Conservation (phyloP, 345 rosid species). For the Brassica incana region DNA sequence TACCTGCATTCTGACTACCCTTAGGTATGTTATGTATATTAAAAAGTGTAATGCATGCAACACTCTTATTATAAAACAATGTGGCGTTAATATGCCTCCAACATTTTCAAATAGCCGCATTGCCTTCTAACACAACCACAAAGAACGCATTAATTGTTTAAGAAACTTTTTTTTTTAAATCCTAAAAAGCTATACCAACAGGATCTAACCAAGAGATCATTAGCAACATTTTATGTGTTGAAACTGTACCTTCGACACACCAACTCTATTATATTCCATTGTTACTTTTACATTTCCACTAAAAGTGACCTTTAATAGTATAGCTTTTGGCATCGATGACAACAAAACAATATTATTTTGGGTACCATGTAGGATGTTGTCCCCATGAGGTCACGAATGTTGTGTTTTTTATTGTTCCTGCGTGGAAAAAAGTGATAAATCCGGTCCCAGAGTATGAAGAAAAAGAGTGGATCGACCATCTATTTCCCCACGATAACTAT, state of each 20-base stretch:
- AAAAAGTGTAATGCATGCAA: neutral
- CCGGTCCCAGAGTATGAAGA: neutral
- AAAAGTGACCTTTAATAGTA: neutral
- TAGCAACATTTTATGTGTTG: neutral
- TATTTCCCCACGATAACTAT: too few relatives aligned
- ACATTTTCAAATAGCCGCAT: neutral
- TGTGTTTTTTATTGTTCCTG: constrained; percentile 22
- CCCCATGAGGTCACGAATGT: constrained; percentile 20
- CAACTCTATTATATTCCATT: neutral
- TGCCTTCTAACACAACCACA: neutral
- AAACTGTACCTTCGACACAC: neutral
- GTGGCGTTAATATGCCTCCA: neutral
- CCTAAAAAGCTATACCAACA: neutral
- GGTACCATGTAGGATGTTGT: neutral
- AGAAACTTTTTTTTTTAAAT: neutral
- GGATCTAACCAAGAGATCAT: neutral
- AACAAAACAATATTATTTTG: neutral
- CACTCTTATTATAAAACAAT: neutral
- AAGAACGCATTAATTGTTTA: neutral
- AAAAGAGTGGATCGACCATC: neutral
- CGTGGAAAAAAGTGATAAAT: constrained; percentile 32
- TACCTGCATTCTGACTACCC: neutral
- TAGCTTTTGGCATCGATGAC: neutral
- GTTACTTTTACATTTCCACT: neutral
- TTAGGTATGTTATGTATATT: neutral